phyloP scores from a whole-genome alignment of 1,284 basidiomycete species.

The Apiotrichum mycotoxinovorans region DNA sequence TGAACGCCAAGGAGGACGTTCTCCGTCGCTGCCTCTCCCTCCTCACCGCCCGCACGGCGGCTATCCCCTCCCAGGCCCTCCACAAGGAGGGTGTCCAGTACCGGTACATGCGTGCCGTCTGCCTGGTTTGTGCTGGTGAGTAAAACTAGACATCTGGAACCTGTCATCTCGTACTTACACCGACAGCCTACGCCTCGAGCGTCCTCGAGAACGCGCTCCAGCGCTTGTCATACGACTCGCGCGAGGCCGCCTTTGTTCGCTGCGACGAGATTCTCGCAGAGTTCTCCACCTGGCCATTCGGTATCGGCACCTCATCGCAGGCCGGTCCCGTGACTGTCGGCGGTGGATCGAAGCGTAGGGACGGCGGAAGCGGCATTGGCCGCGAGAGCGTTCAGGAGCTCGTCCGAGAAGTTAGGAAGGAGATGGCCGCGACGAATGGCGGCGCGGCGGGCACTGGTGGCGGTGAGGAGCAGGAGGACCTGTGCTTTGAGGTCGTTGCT shows the following conservation, averaged over 20 bases:
- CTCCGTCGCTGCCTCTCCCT: conserved; percentile 70
- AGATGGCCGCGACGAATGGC: conserved; percentile 57
- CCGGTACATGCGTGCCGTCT: conserved; percentile 72
- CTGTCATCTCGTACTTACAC: neutral
- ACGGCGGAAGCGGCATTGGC: conserved; percentile 44
- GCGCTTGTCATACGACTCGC: conserved; percentile 78
- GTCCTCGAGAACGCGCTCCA: conserved; percentile 92
- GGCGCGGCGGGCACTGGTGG: conserved; percentile 62
- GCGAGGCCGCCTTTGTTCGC: conserved; percentile 83
- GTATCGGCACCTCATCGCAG: conserved; percentile 47
- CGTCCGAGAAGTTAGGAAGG: conserved; percentile 71
- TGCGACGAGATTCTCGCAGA: conserved; percentile 88
- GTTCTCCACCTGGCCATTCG: conserved; percentile 86
- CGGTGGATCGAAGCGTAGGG: conserved; percentile 39
- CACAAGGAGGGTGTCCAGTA: conserved; percentile 71
- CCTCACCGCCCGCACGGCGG: conserved; percentile 77
- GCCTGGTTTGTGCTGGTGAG: conserved; percentile 71
- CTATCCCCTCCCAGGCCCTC: conserved; percentile 67
- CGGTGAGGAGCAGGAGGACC: conserved; percentile 66
- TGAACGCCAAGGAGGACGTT: conserved; percentile 79
- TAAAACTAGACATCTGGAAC: neutral
- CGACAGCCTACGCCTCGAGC: conserved; percentile 71
- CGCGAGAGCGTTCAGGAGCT: conserved; percentile 73
- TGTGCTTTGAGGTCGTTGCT: conserved; percentile 81
- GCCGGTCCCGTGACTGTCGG: conserved; percentile 43